Evolutionary conservation across 2,329 filamentous ascomycete species (phyloP), one percentile per base, ranked within the genome.

Genomic region (Paecilomyces variotii): DNA sequence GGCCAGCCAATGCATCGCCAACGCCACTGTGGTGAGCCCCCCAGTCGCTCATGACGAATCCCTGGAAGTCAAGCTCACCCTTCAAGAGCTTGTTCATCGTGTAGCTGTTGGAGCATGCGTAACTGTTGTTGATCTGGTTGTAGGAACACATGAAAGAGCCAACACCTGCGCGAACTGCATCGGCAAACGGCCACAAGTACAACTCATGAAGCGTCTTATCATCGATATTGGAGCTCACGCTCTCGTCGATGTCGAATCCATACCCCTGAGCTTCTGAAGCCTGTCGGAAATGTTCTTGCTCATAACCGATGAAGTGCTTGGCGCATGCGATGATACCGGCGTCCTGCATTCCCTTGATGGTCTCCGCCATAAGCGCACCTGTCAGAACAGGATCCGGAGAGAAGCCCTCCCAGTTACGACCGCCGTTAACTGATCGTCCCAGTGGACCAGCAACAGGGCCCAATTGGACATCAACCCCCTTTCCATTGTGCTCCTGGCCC

Each of bases 291-390:
- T 87, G 76, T 80, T 89, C 80, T 76, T 91, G 90, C 74, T 90
- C 88, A 65, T 92, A 89, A 54, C 77, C 82, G 59, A 90, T 83
- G 70, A 79, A 88, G 70, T 92, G 89, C 79, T 92, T 93, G 53
- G 88, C 87, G 67, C 88, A 91, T 61, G 91, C 90, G 74, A 96
- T 88, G 56, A 93, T 84, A 70, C 90, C 90, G 12, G 87, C 85
- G 67, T 87, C 84, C 70, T 96, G 91, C 52, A 95, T 92, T 61
- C 91, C 91, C 69, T 84, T 82, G 61, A 95, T 82, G 1, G 87
- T 89, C 69, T 89, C 81, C 39, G 84, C 84, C 64, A 92, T 87
- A 57, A 85, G 84, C 62, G 87, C 78, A 56, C 88, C 91, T 56
- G 89, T 86, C 56, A 91, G 79, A 12, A 88, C 87, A 0, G 90